Conservation (phyloP, 768 basidiomycete species). For the Trametes meyenii region DNA sequence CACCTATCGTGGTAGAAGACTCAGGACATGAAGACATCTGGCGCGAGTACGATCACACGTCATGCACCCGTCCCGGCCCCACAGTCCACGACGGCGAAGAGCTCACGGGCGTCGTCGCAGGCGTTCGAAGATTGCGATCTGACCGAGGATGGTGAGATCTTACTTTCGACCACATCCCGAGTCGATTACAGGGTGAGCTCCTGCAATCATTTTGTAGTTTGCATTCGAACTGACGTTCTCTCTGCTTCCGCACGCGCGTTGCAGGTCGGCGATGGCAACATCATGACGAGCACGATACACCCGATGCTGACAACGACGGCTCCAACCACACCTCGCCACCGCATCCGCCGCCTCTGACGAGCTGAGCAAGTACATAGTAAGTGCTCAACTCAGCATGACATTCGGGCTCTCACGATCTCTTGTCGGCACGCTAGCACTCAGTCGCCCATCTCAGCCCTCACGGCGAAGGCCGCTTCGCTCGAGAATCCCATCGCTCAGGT, state of each 20-base stretch:
- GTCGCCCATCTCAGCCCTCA: conserved; percentile 64
- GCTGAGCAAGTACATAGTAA: conserved; percentile 62
- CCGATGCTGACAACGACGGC: conserved; percentile 48
- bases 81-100: conserved; percentile 14
- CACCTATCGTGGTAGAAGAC: not conserved
- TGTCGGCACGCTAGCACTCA: conserved; percentile 80
- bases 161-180: too few relatives aligned
- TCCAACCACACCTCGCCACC: conserved; percentile 27
- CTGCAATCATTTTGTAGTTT: too few relatives aligned
- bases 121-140: conserved; percentile 15
- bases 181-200: too few relatives aligned
- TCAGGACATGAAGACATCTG: not conserved
- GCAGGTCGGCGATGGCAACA: too few relatives aligned
- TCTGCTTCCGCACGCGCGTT: too few relatives aligned
- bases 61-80: conserved; percentile 17
- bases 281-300: too few relatives aligned
- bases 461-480: conserved; percentile 65
- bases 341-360: conserved; percentile 47
- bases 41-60: conserved; percentile 3
- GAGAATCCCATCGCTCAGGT: conserved; percentile 72
- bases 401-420: conserved; percentile 71
- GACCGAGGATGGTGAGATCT: not conserved
- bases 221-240: too few relatives aligned
- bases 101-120: conserved; percentile 18
- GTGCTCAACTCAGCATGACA: conserved; percentile 76